Conservation (phyloP, 2,329 filamentous ascomycete species). For the Ceratocystis papillata region DNA sequence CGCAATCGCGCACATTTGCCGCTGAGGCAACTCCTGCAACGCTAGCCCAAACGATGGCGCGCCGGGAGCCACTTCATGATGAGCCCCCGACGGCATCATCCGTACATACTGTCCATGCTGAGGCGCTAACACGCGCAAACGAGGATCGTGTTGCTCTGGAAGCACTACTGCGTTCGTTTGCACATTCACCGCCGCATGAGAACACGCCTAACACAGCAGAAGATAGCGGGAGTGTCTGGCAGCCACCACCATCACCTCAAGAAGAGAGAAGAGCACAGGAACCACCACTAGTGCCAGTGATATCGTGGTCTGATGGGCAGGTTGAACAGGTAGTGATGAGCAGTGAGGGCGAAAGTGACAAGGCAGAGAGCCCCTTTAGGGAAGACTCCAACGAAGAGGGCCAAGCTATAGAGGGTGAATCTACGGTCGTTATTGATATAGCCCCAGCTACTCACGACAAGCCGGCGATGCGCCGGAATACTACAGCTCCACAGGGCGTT, state of each 20-base stretch:
- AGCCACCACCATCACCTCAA: not conserved
- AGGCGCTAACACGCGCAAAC: not conserved
- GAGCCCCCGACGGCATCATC: not conserved
- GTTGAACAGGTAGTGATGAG: not conserved
- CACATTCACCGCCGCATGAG: not conserved
- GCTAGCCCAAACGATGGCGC: not conserved
- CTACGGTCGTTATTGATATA: not conserved
- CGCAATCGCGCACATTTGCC: not conserved
- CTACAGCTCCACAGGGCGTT: not conserved
- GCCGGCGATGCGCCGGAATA: not conserved
- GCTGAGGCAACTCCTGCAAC: not conserved
- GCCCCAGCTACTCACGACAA: not conserved
- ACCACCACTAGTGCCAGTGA: not conserved
- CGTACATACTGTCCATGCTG: not conserved
- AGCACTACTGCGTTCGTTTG: not conserved
- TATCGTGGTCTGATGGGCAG: not conserved
- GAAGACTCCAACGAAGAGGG: not conserved
- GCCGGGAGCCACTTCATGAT: not conserved
- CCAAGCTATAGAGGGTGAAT: not conserved
- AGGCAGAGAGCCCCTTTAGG: not conserved
- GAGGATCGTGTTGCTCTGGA: not conserved
- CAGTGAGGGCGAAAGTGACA: not conserved
- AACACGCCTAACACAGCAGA: not conserved
- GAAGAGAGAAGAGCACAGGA: no score
- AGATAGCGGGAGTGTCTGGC: not conserved